A percentile compares a stretch with the other conserved stretches of the same genome.
phyloP scores from a whole-genome alignment of 257 asterid genomes.

The Leonotis leonurus region DNA sequence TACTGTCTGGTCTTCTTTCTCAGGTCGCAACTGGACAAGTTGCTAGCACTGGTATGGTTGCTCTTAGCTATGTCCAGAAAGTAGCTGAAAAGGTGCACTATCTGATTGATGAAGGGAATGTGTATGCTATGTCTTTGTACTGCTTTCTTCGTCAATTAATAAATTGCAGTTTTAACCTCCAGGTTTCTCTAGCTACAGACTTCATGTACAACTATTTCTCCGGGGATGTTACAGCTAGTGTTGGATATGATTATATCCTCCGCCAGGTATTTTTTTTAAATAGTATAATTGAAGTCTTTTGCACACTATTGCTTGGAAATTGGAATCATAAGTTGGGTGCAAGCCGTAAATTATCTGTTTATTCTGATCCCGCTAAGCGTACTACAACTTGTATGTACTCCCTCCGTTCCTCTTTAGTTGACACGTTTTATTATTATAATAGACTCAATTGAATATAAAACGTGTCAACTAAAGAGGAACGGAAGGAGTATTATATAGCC shows the following conservation, averaged over 20 bases:
- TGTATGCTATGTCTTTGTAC: background rate
- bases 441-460: too few species aligned
- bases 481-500: too few species aligned
- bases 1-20: constrained; percentile 4
- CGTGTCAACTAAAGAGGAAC: too few species aligned
- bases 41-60: constrained; percentile 90
- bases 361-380: too few species aligned
- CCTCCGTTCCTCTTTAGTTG: too few species aligned
- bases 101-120: background rate
- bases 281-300: background rate
- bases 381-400: too few species aligned
- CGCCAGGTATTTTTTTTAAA: constrained; percentile 67
- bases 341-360: too few species aligned
- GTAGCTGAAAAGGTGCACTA: constrained; percentile 62
- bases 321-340: too few species aligned
- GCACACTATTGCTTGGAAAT: background rate
- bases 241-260: constrained; percentile 87
- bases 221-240: constrained; percentile 76
- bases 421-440: too few species aligned
- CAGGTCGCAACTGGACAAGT: constrained; percentile 94
- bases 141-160: constrained; percentile 3
- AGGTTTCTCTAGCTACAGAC: constrained; percentile 93
- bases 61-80: constrained; percentile 87
- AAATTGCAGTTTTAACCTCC: constrained; percentile 6
- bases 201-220: constrained; percentile 90